phyloP scores from a whole-genome alignment of 2,329 filamentous ascomycete genomes.

The Colletotrichum navitas region DNA sequence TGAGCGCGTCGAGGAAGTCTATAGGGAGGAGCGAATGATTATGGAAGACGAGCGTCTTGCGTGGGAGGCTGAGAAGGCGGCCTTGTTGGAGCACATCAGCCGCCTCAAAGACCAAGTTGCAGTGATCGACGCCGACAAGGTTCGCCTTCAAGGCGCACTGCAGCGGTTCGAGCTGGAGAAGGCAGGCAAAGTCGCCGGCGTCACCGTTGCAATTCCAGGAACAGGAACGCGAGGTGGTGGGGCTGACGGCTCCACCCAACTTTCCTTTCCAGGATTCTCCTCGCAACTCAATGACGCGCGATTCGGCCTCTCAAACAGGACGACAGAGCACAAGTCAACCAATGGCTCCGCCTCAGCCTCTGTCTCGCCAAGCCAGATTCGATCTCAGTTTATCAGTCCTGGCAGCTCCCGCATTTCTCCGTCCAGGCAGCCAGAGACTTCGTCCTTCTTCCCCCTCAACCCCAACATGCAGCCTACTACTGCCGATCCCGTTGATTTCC shows the following conservation, averaged over 20 bases:
- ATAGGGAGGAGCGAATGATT: constrained; percentile 65
- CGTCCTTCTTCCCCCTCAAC: constrained; percentile 57
- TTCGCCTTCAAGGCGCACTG: constrained; percentile 36
- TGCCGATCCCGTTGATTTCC: constrained; percentile 53
- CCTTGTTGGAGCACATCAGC: constrained; percentile 57
- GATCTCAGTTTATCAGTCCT: constrained; percentile 43
- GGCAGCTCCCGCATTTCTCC: constrained; percentile 53
- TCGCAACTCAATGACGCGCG: constrained; percentile 43
- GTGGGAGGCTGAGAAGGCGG: constrained; percentile 61
- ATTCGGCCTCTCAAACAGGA: constrained; percentile 40
- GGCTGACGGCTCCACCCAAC: constrained; percentile 40
- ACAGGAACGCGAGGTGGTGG: constrained; percentile 36
- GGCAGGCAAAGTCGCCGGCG: constrained; percentile 42
- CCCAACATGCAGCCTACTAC: constrained; percentile 57
- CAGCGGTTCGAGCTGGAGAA: constrained; percentile 41
- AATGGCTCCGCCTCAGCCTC: constrained; percentile 42
- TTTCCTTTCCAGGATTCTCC: constrained; percentile 45
- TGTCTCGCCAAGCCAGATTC: constrained; percentile 41
- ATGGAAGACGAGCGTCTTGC: constrained; percentile 64
- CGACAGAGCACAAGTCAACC: constrained; percentile 38
- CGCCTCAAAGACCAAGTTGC: constrained; percentile 56
- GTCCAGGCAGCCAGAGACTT: constrained; percentile 51
- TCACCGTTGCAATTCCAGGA: constrained; percentile 40
- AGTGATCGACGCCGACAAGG: constrained; percentile 54
- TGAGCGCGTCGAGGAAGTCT: constrained; percentile 66